Evolutionary conservation across 176 grass and related monocot genomes (phyloP).

Genomic region (Melocanna baccifera): DNA sequence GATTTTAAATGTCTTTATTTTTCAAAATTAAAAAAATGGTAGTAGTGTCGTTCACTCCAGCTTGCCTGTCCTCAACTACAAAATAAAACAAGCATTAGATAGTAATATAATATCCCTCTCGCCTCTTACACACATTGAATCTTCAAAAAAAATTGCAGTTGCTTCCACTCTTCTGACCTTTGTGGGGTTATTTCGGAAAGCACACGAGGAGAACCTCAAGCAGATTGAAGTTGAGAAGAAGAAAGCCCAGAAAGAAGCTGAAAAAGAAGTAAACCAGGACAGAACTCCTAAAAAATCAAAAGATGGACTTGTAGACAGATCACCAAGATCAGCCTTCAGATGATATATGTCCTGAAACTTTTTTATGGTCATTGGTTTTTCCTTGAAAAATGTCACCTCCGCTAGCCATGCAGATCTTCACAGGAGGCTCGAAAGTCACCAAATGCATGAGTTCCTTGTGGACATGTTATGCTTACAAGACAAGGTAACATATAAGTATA

Average conservation of each 20-base stretch:
- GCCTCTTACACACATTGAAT: constrained; percentile 12
- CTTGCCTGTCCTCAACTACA: constrained; percentile 9
- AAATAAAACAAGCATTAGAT: constrained; percentile 6
- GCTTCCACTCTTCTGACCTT: constrained; percentile 79
- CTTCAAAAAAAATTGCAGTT: constrained; percentile 59
- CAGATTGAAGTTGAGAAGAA: constrained; percentile 78
- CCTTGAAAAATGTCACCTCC: constrained; percentile 1
- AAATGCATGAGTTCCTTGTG: constrained; percentile 34
- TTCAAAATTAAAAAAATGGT: background rate
- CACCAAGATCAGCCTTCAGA: constrained; percentile 45
- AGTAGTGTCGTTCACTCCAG: background rate
- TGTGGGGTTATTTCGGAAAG: constrained; percentile 64
- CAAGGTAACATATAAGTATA: background rate
- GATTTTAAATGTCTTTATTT: background rate
- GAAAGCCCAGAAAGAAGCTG: constrained; percentile 82
- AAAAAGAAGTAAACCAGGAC: constrained; percentile 62
- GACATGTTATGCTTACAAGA: constrained; percentile 8
- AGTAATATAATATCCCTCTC: background rate
- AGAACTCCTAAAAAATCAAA: constrained; percentile 47
- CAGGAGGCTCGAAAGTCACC: constrained; percentile 6
- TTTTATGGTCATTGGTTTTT: background rate
- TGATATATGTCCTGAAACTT: constrained; percentile 14
- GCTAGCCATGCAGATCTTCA: constrained; percentile 22
- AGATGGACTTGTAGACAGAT: constrained; percentile 41
- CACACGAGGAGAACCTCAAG: constrained; percentile 85